phyloP scores from a whole-genome alignment of 768 basidiomycete genomes.

The Sporobolomyces roseus region DNA sequence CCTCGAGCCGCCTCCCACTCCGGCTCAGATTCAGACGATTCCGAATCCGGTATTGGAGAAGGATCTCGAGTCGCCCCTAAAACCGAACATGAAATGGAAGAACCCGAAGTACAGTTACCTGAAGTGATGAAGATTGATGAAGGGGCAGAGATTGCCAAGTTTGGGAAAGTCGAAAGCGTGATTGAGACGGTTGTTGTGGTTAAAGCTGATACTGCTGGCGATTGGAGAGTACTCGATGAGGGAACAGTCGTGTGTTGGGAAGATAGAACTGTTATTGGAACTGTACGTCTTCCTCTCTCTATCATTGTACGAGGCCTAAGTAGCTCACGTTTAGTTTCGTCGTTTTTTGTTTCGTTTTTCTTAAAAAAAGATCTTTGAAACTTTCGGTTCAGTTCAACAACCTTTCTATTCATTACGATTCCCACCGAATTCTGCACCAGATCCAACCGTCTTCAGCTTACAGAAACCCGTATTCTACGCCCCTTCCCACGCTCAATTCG shows the following conservation, averaged over 20 bases:
- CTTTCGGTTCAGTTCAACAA: slow-evolving; percentile 86
- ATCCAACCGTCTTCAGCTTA: slow-evolving; percentile 39
- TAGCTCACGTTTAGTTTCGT: not conserved
- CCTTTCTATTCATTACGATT: slow-evolving; percentile 88
- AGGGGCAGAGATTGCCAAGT: slow-evolving; percentile 65
- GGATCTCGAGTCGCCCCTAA: slow-evolving; percentile 22
- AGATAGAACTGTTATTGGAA: slow-evolving; percentile 83
- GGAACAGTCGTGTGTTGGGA: slow-evolving; percentile 87
- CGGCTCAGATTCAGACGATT: slow-evolving; percentile 27
- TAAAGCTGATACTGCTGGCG: slow-evolving; percentile 58
- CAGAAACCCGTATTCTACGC: slow-evolving; percentile 69
- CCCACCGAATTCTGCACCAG: slow-evolving; percentile 47
- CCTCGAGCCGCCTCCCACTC: not conserved
- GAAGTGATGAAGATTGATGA: slow-evolving; percentile 61
- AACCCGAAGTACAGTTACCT: slow-evolving; percentile 53
- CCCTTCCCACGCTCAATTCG: slow-evolving; percentile 70
- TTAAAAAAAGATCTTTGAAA: slow-evolving; percentile 72
- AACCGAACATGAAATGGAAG: slow-evolving; percentile 53
- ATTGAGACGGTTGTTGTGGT: slow-evolving; percentile 70
- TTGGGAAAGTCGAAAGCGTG: slow-evolving; percentile 73
- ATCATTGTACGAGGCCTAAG: too few species aligned
- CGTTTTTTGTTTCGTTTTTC: not conserved
- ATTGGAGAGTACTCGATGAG: slow-evolving; percentile 70
- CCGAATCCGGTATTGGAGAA: not conserved
- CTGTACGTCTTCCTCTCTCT: slow-evolving; percentile 57